Evolutionary conservation across 306 rosid species (phyloP), one percentile per base, ranked within the genome.

Genomic region (Ziziphus jujuba): DNA sequence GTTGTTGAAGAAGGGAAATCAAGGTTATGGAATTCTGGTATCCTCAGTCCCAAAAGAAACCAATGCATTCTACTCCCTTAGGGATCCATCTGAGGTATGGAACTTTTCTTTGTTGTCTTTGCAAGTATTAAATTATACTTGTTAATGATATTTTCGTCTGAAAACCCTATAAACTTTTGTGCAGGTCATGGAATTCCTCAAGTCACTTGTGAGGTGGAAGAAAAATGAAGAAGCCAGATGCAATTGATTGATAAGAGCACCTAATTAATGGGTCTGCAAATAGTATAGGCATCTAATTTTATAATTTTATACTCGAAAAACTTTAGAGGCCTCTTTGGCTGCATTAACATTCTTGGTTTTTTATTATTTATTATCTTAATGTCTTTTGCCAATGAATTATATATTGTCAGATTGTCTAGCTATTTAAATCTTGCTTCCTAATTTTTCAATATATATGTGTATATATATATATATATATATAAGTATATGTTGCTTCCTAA

Each of bases 161-260:
- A 60, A 43, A 14, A 15, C 45, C 24, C 13, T 24, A 33, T 5
- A 9, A 54, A 56, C 44, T 60, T 47, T 35, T 61, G 25, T 80
- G 80, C 86, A 91, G 97, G 98, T 93, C 28, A 79, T 84, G 98
- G 79, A 81, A 64, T 93, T 93, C 75, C 96, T 93, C 56, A 84
- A 84, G 75, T 81, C 79, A 8, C 76, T 93, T 57, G 90, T 90
- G 67, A 81, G 76, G 24, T 86, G 93, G 96, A 80, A 80, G 84
- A 69, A 76, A 61, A 65, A 75, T 21, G 66, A 28, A 58, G 69
- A 68, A 38, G 60, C 53, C 25, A 52, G 68, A 54, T 23, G 68
- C 45, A 40, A 40, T 40, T 40, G 9, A 40, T 40, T 8, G 7
- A 5, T 40, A 40, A n/a, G 20, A 43, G 71, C 21, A 9, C 20